These are phyloP conservation scores for Calonectria honghensis DNA, from an alignment of 2,329 filamentous ascomycete species.

Conservation along the genomic window DNA sequence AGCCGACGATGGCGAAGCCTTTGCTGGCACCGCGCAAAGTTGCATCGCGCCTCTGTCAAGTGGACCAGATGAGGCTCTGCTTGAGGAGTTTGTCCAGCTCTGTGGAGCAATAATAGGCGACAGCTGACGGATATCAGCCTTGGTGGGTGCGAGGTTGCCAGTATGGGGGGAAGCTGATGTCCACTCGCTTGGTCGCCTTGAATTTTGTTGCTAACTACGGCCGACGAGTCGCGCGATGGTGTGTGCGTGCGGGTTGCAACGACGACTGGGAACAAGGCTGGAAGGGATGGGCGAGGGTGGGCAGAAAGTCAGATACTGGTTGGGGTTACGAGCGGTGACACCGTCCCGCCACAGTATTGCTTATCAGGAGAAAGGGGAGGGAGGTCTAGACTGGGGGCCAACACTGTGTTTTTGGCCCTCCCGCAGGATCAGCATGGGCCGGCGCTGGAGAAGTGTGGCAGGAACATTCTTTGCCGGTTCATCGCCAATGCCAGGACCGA, in stretches of 20 bases:
- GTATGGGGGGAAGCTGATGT: neutral
- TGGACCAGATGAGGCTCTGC: conserved; percentile 5
- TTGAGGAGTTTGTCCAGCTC: neutral
- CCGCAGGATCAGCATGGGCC: neutral
- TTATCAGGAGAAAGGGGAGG: conserved; percentile 16
- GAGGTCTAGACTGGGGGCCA: neutral
- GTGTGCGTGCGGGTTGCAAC: conserved; percentile 3
- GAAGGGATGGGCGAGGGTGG: conserved; percentile 18
- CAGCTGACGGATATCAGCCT: conserved; percentile 3
- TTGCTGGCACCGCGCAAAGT: neutral
- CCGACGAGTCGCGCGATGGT: conserved; percentile 7
- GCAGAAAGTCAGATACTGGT: conserved; percentile 6
- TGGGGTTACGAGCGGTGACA: conserved; percentile 9
- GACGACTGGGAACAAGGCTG: conserved; percentile 25
- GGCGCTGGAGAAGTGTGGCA: neutral
- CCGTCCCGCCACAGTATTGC: conserved; percentile 15
- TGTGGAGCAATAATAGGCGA: conserved; percentile 16
- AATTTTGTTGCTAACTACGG: conserved; percentile 16
- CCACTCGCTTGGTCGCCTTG: conserved; percentile 16
- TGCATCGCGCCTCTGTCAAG: neutral
- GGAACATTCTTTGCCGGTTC: neutral
- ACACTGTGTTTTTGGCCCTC: neutral
- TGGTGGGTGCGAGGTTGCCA: neutral
- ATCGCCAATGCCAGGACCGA: neutral
- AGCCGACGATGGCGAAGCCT: neutral